A percentile compares a stretch with the other conserved stretches of the same genome.
Evolutionary conservation across 768 basidiomycete genomes (phyloP).

Genomic region (Pulveroboletus ravenelii): DNA sequence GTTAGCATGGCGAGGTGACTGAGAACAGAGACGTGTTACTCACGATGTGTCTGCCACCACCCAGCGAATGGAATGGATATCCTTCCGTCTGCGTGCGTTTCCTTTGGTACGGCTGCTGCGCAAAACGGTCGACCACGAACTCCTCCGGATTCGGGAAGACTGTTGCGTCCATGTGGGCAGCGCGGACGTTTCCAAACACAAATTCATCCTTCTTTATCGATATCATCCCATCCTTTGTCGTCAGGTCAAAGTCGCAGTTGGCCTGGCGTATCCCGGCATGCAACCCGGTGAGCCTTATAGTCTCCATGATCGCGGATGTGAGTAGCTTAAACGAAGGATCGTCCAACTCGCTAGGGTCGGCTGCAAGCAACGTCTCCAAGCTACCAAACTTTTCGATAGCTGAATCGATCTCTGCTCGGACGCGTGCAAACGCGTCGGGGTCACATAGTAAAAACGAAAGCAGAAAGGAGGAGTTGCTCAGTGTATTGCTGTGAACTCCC

Average conservation of each 20-base stretch:
- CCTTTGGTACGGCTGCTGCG: constrained; percentile 8
- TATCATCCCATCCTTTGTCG: constrained; percentile 5
- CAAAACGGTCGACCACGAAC: constrained; percentile 21
- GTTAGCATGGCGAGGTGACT: not conserved
- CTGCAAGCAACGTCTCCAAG: constrained; percentile 12
- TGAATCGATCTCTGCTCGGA: constrained; percentile 44
- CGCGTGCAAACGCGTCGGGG: constrained; percentile 39
- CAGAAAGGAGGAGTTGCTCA: constrained; percentile 19
- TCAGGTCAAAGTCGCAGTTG: constrained; percentile 14
- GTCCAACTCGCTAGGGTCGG: constrained; percentile 12
- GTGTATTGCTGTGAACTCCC: constrained; percentile 19
- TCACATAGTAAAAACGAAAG: constrained; percentile 36
- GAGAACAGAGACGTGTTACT: not conserved
- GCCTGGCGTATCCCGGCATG: constrained; percentile 17
- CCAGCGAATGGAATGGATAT: constrained; percentile 12
- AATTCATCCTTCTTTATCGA: constrained; percentile 20
- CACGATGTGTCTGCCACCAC: constrained; percentile 17
- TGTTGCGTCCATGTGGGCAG: constrained; percentile 15
- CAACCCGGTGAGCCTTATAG: constrained; percentile 19
- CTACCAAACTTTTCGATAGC: constrained; percentile 10
- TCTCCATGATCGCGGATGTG: constrained; percentile 26
- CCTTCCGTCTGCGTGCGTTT: constrained; percentile 12
- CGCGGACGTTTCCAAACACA: constrained; percentile 15
- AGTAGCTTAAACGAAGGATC: constrained; percentile 17
- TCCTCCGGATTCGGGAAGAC: constrained; percentile 9